These are phyloP conservation scores for Dipodascopsis tothii DNA, from an alignment of 805 yeast species.

Conservation along the genomic window DNA sequence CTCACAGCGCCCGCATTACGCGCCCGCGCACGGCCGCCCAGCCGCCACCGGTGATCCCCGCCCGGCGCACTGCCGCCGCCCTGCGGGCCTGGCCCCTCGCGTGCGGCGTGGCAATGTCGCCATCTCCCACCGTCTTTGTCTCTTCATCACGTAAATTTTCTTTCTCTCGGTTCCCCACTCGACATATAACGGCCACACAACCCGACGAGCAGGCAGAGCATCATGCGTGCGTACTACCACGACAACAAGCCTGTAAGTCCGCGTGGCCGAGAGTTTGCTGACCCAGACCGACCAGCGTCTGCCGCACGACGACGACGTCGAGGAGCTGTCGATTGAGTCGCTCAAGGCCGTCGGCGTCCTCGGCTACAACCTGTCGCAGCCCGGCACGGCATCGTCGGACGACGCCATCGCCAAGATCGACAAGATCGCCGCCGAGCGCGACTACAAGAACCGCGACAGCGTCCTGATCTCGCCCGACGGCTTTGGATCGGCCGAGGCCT, in stretches of 20 bases:
- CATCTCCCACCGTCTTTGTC: no score
- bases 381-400: background rate
- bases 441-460: constrained; percentile 73
- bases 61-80: no score
- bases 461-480: constrained; percentile 53
- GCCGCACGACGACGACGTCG: background rate
- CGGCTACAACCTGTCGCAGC: constrained; percentile 2
- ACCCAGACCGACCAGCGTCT: no score
- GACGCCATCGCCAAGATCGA: constrained; percentile 39
- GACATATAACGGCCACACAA: no score
- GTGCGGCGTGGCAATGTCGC: no score
- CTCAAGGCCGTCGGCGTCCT: constrained; percentile 10
- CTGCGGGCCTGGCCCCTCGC: no score
- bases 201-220: no score
- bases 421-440: constrained; percentile 56
- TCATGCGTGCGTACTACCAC: constrained; percentile 24
- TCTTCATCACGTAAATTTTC: no score
- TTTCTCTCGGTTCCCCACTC: no score
- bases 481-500: constrained; percentile 51
- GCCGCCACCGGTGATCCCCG: no score
- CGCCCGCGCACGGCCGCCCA: no score
- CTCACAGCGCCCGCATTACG: no score
- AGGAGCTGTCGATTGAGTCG: background rate
- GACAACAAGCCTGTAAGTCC: constrained; percentile 17
- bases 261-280: background rate